Percentiles rank a stretch among this genome's conserved stretches.
Conservation (phyloP, 345 rosid species). For the Melaleuca alternifolia region DNA sequence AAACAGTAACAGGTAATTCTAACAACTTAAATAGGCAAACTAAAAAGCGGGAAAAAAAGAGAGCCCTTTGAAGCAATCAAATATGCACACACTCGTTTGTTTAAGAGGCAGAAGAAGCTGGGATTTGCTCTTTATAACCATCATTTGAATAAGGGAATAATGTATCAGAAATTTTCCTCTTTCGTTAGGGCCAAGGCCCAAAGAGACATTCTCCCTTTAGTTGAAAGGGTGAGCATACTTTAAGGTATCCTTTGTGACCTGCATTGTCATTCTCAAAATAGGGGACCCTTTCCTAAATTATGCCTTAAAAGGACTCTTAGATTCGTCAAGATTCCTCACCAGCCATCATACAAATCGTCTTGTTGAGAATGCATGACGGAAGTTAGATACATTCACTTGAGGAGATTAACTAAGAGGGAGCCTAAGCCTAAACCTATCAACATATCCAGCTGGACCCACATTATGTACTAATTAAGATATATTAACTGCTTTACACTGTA, state of each 20-base stretch:
- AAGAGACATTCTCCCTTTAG: conserved; percentile 21
- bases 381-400: no score
- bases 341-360: conserved; percentile 7
- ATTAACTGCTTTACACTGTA: no score
- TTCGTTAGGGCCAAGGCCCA: not conserved
- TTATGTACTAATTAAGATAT: no score
- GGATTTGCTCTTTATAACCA: conserved; percentile 26
- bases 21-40: not conserved
- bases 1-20: rapidly evolving
- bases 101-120: conserved; percentile 9
- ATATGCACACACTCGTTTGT: not conserved
- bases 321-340: conserved; percentile 4
- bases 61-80: not conserved
- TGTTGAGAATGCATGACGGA: no score
- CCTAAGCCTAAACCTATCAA: no score
- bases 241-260: conserved; percentile 19
- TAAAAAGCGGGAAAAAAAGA: no score
- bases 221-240: conserved; percentile 6
- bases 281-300: conserved; percentile 33
- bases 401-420: no score
- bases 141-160: not conserved
- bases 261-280: conserved; percentile 31
- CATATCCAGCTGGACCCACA: no score
- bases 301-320: conserved; percentile 11
- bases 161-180: conserved; percentile 1